Evolutionary conservation across 2,329 filamentous ascomycete genomes (phyloP), one percentile per base, ranked within the genome.

Genomic region (Domatiomyces catenatus): DNA sequence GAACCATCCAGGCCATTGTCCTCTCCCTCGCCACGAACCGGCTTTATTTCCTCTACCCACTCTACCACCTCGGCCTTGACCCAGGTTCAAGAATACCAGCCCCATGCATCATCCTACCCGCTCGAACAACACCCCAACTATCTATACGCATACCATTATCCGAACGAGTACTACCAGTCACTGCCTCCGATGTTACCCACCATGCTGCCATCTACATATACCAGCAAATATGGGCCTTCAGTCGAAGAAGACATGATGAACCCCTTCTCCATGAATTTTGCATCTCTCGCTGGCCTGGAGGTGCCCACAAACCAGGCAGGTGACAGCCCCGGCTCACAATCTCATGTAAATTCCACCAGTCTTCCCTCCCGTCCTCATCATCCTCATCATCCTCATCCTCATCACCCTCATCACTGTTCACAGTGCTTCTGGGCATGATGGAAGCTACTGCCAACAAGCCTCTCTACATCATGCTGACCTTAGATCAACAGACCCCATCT

Each of bases 181-280:
- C 53, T 70, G 15, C 67, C 69, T 1, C 67, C 69, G 3, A 69
- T 68, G 3, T 62, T 75, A 26, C 72, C 73, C 2, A 69, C 72
- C 52, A 66, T 71, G 47, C 54, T 61, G 15, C 50, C 63, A 2
- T 59, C 59, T 20, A 66, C 67, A 26, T 67, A 65, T 50, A 67
- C 68, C 39, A 65, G 70, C 53, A 80, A 79, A 66, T 71, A 69
- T 58, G 70, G 76, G 59, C 67, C 71, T 52, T 57, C 60, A 58
- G 74, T 75, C 60, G 67, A 78, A 47, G 74, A 79, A 48, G 69
- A 70, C 47, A 71, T 76, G 50, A 71, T 77, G 50, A 76, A 72
- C 60, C 76, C 76, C 1, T 79, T 80, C 62, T 73, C 72, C 59
- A 74, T 79, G 66, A 77, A 74, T 64, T 81, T 79, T 61, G 74